Evolutionary conservation across 1,284 basidiomycete genomes (phyloP).

Genomic region (Termitomyces sp.): DNA sequence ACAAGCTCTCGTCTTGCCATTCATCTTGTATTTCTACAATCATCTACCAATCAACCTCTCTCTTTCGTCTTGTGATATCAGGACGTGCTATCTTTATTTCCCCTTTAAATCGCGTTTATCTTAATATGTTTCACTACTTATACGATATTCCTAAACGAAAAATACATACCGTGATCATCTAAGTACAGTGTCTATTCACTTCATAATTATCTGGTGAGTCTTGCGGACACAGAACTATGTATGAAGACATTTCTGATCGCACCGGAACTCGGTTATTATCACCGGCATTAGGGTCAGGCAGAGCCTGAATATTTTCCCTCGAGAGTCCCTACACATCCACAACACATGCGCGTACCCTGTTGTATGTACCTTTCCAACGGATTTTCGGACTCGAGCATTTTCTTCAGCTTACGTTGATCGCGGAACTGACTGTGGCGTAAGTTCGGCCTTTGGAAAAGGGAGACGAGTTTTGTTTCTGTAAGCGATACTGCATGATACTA

Average conservation of each 20-base stretch:
- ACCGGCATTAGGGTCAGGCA: too few relatives aligned
- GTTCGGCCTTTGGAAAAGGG: too few relatives aligned
- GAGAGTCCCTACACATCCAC: too few relatives aligned
- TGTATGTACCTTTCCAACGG: neutral
- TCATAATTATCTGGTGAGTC: too few relatives aligned
- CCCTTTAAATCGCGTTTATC: neutral
- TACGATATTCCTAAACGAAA: conserved; percentile 1
- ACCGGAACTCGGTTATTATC: neutral
- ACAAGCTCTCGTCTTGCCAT: neutral
- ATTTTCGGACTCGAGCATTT: neutral
- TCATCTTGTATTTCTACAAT: conserved; percentile 12
- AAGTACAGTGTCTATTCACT: neutral
- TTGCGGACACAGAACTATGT: neutral
- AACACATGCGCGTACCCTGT: too few relatives aligned
- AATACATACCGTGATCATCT: neutral
- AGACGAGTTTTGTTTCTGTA: neutral
- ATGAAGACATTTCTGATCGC: neutral
- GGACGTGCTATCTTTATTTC: conserved; percentile 12
- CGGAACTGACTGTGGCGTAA: neutral
- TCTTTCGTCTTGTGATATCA: neutral
- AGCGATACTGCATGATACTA: neutral
- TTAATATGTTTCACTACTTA: conserved; percentile 5
- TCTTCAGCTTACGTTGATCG: neutral
- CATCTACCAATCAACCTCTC: neutral
- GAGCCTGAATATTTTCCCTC: too few relatives aligned